Evolutionary conservation across 1,139 yeast genomes (phyloP), one percentile per base, ranked within the genome.

Genomic region (Suhomyces maxii): DNA sequence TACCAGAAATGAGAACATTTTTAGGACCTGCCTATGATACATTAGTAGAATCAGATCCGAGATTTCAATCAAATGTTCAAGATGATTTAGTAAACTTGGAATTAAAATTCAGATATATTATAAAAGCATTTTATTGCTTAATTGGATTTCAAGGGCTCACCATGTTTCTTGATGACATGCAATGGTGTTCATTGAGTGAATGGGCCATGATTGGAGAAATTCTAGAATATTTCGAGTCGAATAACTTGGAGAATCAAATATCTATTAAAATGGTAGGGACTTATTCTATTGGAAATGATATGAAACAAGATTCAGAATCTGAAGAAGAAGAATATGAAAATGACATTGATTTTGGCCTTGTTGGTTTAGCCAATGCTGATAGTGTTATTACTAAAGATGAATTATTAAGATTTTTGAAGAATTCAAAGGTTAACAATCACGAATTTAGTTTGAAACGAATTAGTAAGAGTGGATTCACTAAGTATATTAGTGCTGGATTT

Each of bases 81-180:
- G 61, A 57, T 23, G 61, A 59, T n/a, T 57, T 60, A 1, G 53
- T 59, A 32, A 64, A 61, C 47, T 48, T 64, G 36, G 84, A 79
- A 49, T 52, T 77, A 43, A 64, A 73, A 46, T 70, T 76, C 53
- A 67, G 77, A 47, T 73, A 69, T 46, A 67, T 76, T 13, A 64
- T 80, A 44, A 78, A 77, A 49, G 58, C 68, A 10, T 56, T 80
- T 35, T 73, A 71, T 46, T 67, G 72, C 26, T 56, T 79, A 8
- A 66, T 79, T 45, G 76, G 77, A 6, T 56, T 60, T 14, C 69
- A 68, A 25, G 81, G 80, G 1, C 58, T 79, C 43, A 77, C 82
- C 0, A 56, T 79, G 2, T 68, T 76, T 44, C 60, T 77, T 36
- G 83, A 79, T 53, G 82, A 79, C 57, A 58, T 76, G 31, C 81